A percentile compares a stretch with the other conserved stretches of the same genome.
Evolutionary conservation across 306 rosid genomes (phyloP).

Genomic region (Begonia masoniana): DNA sequence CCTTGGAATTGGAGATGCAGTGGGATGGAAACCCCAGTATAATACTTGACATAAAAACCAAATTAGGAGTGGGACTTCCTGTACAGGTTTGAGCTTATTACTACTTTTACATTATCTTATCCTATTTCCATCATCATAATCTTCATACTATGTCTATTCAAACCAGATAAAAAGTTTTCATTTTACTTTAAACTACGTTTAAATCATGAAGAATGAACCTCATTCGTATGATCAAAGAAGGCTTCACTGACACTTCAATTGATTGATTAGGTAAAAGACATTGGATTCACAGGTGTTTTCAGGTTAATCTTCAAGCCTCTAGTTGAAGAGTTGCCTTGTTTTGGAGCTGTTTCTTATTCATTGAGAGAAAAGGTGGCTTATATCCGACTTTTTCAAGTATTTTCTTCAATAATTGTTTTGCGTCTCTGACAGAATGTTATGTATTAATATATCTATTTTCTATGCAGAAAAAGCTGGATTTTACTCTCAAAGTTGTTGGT

Average conservation of each 20-base stretch:
- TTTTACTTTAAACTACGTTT: too few relatives aligned
- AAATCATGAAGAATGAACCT: too few relatives aligned
- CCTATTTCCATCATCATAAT: too few relatives aligned
- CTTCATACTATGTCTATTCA: too few relatives aligned
- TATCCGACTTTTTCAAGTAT: neutral
- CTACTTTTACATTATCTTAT: neutral
- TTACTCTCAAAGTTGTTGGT: slow-evolving; percentile 72
- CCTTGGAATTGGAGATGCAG: slow-evolving; percentile 82
- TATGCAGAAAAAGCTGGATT: slow-evolving; percentile 78
- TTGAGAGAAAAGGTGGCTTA: slow-evolving; percentile 59
- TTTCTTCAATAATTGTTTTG: neutral
- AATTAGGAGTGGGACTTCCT: slow-evolving; percentile 64
- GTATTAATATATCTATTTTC: slow-evolving; percentile 11
- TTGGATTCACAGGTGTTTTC: slow-evolving; percentile 99
- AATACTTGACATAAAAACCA: slow-evolving; percentile 67
- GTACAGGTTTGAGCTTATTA: slow-evolving; percentile 49
- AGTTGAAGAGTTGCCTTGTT: slow-evolving; percentile 68
- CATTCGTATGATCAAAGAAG: too few relatives aligned
- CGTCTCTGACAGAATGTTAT: neutral
- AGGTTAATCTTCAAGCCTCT: slow-evolving; percentile 94
- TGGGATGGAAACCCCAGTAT: slow-evolving; percentile 94
- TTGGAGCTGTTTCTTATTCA: slow-evolving; percentile 82
- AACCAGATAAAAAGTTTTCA: too few relatives aligned
- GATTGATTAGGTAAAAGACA: slow-evolving; percentile 75
- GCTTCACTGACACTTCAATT: slow-evolving; percentile 24